Evolutionary conservation across 1,284 basidiomycete species (phyloP), one percentile per base, ranked within the genome.

Genomic region (Anthracocystis setariae): DNA sequence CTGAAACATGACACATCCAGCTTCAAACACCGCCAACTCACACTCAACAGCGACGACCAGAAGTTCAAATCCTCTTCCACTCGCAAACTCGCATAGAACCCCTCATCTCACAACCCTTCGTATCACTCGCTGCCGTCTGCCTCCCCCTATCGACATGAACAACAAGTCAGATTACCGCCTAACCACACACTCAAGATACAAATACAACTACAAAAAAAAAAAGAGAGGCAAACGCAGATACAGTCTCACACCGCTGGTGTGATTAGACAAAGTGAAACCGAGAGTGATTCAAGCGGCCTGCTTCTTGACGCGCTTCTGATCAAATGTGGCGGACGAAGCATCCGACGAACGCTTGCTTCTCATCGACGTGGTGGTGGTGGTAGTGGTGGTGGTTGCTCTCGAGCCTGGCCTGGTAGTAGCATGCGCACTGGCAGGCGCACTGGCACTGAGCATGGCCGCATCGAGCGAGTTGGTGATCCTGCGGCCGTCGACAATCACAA

Each of bases 1-100:
- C 73, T 81, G 47, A 81, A 80, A 48, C 61, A 64, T 45, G 81
- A 82, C 37, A 82, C 81, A 7, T 72, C 70, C 27, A 64, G 65
- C 39, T 71, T 66, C 44, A 69, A 65, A 17, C 78, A 80, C 43
- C 50, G 66, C 18, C 60, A 64, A 24, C 60, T 78, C 48, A 79
- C 78, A 8, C 48, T 69, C 38, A 44, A 52, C 25, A 71, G 76
- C 57, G 66, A 70, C 24, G 76, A 79, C 44, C 76, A 77, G 40
- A 51, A 46, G 7, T 75, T 64, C 54, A 67, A 61, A 47, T 46
- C 59, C 27, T 35, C 58, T 8, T 18, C 49, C 40, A 27, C 21
- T 5, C 21, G 20, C 20, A 37, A n/a, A 37, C 35, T 37, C 12
- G 15, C 35, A 37, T 37, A n/a, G 12, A 17, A 15, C 35, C 35